These are phyloP conservation scores for Bigelowiella natans DNA, from an alignment of 78 protist species.

Conservation along the genomic window DNA sequence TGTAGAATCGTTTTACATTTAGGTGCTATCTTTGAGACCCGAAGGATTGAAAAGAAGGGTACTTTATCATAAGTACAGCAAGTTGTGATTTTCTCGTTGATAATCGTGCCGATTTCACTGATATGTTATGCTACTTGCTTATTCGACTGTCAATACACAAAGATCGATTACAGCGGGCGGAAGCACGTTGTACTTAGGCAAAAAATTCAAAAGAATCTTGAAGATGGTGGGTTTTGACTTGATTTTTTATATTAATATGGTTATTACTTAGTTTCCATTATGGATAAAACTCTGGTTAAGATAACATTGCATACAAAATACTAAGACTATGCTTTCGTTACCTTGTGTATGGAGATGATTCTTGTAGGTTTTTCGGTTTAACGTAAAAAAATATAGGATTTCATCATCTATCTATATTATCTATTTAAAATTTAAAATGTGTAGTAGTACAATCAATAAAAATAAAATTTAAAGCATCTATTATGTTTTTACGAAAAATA, in stretches of 20 bases:
- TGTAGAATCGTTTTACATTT: too few relatives aligned
- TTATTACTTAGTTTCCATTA: too few relatives aligned
- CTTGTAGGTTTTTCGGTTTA: too few relatives aligned
- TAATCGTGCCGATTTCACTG: background rate
- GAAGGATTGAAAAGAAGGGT: background rate
- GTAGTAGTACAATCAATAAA: too few relatives aligned
- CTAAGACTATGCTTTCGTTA: too few relatives aligned
- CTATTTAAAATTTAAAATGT: background rate
- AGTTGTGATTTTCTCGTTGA: background rate
- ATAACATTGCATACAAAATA: too few relatives aligned
- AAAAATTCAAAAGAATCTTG: background rate
- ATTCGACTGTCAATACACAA: background rate
- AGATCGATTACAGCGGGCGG: background rate
- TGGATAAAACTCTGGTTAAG: too few relatives aligned
- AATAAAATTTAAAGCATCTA: too few relatives aligned
- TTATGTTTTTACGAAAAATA: too few relatives aligned
- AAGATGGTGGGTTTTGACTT: background rate
- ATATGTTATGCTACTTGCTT: background rate
- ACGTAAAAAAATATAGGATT: too few relatives aligned
- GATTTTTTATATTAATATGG: background rate
- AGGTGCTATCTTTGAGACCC: background rate
- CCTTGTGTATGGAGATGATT: too few relatives aligned
- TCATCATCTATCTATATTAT: background rate
- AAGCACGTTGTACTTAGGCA: background rate
- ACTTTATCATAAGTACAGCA: background rate